Evolutionary conservation across 768 basidiomycete genomes (phyloP), one percentile per base, ranked within the genome.

Genomic region (Mycena albidolilacea): DNA sequence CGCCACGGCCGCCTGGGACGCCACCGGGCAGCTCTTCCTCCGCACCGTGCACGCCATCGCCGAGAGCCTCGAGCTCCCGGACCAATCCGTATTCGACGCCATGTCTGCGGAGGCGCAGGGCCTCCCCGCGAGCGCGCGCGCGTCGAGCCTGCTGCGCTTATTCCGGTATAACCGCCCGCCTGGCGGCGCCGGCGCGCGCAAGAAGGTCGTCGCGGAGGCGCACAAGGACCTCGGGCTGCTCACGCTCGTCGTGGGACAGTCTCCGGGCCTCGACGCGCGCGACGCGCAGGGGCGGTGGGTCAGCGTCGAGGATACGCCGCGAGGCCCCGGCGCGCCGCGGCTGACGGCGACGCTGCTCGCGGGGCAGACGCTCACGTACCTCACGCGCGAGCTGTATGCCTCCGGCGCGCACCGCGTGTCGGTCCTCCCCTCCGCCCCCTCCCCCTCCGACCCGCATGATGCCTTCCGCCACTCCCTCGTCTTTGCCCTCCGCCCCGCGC

Each of bases 221-320:
- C 75, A 75, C 68, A 72, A 72, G 69, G 75, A 75, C 23, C 65
- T 75, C 21, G 75, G 75, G 5, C n/a, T 75, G 9, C 60, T 75
- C 44, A 75, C 75, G 38, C 65, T 75, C 10, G 75, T 75, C 8
- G 69, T 75, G 6, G 75, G 75, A 0, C 59, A 46, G 5, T 75
- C 75, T 1, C 71, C 75, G 1, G 75, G 75, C 11, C 75, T 75
- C 14, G 75, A 75, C 38, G 75, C 55, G 15, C 67, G 68, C 41
- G 75, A 75, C 37, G 37, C 54, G 7, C 21, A 64, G 23, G 68
- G 75, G 7, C 12, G 66, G 43, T 75, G 75, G 75, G 17, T 72
- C 35, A 72, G 71, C 69, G 75, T 75, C 9, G 75, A 75, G 69
- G 75, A 75, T n/a, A n/a, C 63, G 3, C 66, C 70, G 21, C 19